These are phyloP conservation scores for Ceraceosorus guamensis DNA, from an alignment of 1,284 basidiomycete species.

Conservation along the genomic window DNA sequence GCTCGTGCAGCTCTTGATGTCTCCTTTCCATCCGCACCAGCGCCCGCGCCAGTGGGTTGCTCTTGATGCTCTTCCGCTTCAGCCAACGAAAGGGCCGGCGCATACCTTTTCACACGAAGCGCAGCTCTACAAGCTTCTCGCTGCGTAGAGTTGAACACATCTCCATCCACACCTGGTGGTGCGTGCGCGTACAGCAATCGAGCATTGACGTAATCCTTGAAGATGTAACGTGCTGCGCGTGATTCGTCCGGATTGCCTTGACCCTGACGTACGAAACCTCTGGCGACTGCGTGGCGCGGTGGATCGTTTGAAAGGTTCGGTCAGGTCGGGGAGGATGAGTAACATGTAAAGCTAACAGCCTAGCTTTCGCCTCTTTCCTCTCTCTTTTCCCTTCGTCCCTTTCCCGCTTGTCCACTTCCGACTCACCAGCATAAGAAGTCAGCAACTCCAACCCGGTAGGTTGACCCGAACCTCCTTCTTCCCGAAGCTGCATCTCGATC, in stretches of 20 bases:
- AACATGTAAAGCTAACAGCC: slow-evolving; percentile 2
- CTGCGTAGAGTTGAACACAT: slow-evolving; percentile 70
- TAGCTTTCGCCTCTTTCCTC: too few relatives aligned
- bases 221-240: slow-evolving; percentile 78
- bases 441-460: slow-evolving; percentile 77
- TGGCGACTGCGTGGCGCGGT: slow-evolving; percentile 29
- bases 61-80: background rate
- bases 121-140: slow-evolving; percentile 59
- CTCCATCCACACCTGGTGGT: slow-evolving; percentile 61
- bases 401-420: background rate
- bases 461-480: slow-evolving; percentile 76
- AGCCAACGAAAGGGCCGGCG: slow-evolving; percentile 11
- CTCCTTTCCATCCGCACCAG: slow-evolving; percentile 8
- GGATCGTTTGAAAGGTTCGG: slow-evolving; percentile 16
- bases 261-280: slow-evolving; percentile 85
- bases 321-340: slow-evolving; percentile 63
- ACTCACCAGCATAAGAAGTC: slow-evolving; percentile 74
- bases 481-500: slow-evolving; percentile 62
- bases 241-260: slow-evolving; percentile 97
- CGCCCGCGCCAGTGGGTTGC: background rate
- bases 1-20: too few relatives aligned
- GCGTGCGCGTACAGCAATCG: slow-evolving; percentile 82
- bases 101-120: slow-evolving; percentile 26
- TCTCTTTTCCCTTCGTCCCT: too few relatives aligned
- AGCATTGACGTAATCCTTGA: slow-evolving; percentile 97